These are phyloP conservation scores for Trametes punicea DNA, from an alignment of 768 basidiomycete genomes.

Conservation along the genomic window DNA sequence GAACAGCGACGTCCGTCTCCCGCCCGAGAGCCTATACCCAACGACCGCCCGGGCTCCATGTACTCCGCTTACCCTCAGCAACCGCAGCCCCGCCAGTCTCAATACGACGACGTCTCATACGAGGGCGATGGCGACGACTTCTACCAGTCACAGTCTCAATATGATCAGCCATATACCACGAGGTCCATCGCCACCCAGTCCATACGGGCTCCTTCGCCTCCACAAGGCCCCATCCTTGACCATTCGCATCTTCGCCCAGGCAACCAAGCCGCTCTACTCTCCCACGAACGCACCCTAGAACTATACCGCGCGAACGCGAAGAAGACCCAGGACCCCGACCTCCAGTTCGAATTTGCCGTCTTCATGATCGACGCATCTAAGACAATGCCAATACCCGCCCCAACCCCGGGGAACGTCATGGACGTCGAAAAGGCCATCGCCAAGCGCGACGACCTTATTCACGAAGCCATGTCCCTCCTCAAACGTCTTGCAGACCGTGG, in stretches of 20 bases:
- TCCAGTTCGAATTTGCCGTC: slow-evolving; percentile 97
- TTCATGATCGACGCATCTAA: slow-evolving; percentile 99
- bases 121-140: slow-evolving; percentile 29
- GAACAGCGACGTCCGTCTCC: slow-evolving; percentile 20
- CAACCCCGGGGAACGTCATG: slow-evolving; percentile 69
- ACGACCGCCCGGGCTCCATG: slow-evolving; percentile 17
- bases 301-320: slow-evolving; percentile 97
- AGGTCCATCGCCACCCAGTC: slow-evolving; percentile 28
- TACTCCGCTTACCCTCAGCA: slow-evolving; percentile 20
- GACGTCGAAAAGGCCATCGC: slow-evolving; percentile 77
- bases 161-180: slow-evolving; percentile 20
- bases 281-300: slow-evolving; percentile 94
- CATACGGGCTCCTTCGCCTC: slow-evolving; percentile 63
- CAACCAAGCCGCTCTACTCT: slow-evolving; percentile 87
- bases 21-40: slow-evolving; percentile 12
- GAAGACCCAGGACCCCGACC: slow-evolving; percentile 96
- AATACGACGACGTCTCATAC: slow-evolving; percentile 16
- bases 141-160: slow-evolving; percentile 26
- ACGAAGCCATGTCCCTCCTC: slow-evolving; percentile 83
- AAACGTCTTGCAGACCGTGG: slow-evolving; percentile 93
- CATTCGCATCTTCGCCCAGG: slow-evolving; percentile 93
- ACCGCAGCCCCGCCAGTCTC: slow-evolving; percentile 8
- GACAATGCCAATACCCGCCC: slow-evolving; percentile 72
- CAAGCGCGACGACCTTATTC: slow-evolving; percentile 83
- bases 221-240: slow-evolving; percentile 71